A percentile compares a stretch with the other conserved stretches of the same genome.
phyloP scores from a whole-genome alignment of 1,284 basidiomycete genomes.

The Tilletia indica region DNA sequence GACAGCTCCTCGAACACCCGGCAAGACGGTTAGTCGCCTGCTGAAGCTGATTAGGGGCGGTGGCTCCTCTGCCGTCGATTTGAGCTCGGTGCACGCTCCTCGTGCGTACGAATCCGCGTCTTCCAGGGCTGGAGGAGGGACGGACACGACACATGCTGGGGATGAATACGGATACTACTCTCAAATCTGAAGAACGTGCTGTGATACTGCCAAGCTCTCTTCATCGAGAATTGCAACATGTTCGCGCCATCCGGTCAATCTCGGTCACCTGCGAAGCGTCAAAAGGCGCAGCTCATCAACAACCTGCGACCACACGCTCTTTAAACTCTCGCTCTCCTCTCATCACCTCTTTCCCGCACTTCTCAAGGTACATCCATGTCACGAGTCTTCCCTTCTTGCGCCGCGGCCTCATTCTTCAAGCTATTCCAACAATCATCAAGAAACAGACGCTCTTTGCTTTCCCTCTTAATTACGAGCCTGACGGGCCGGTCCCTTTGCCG shows the following conservation, averaged over 20 bases:
- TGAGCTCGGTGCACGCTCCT: neutral
- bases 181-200: neutral
- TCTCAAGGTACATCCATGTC: too few species aligned
- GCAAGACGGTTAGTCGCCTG: neutral
- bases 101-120: neutral
- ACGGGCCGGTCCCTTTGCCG: too few species aligned
- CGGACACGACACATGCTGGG: too few species aligned
- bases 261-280: neutral
- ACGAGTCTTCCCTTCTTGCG: too few species aligned
- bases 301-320: neutral
- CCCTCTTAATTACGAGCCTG: too few species aligned
- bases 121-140: neutral
- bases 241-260: too few species aligned
- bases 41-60: slow-evolving; percentile 10
- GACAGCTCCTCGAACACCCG: neutral
- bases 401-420: too few species aligned
- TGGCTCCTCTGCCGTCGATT: neutral
- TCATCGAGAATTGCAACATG: too few species aligned
- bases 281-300: neutral
- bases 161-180: too few species aligned
- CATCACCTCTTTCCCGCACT: neutral
- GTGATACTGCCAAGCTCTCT: too few species aligned
- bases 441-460: too few species aligned
- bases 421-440: too few species aligned
- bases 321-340: neutral